Percentiles rank a stretch among this genome's conserved stretches.
Evolutionary conservation across 306 rosid genomes (phyloP).

Genomic region (Acacia confusa): DNA sequence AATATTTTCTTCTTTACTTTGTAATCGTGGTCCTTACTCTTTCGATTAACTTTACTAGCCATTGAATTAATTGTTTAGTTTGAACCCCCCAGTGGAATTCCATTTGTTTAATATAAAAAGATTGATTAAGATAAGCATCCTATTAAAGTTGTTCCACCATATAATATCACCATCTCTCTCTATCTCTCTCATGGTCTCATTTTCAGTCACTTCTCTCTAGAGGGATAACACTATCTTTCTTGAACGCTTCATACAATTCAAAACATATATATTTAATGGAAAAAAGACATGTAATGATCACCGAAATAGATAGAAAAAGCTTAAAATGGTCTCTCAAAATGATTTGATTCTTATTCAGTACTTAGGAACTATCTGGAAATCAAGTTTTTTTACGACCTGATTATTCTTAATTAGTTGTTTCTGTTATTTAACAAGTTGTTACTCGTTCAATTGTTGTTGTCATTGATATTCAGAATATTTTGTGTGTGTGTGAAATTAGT

Average conservation of each 20-base stretch:
- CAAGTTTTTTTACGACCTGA: no score
- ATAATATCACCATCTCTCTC: slow-evolving; percentile 26
- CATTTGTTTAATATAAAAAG: slow-evolving; percentile 47
- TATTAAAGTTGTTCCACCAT: slow-evolving; percentile 27
- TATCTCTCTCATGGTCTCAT: not conserved
- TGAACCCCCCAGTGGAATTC: slow-evolving; percentile 51
- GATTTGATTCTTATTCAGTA: no score
- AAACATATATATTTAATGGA: slow-evolving; percentile 4
- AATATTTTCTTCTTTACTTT: slow-evolving; percentile 1
- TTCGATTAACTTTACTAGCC: slow-evolving; percentile 53
- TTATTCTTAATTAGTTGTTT: no score
- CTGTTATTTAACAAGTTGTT: no score
- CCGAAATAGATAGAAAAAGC: no score
- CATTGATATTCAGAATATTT: no score
- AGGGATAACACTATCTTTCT: slow-evolving; percentile 57
- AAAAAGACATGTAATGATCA: not conserved
- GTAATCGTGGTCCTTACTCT: slow-evolving; percentile 23
- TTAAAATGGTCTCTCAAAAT: not conserved
- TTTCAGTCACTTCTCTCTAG: slow-evolving; percentile 34
- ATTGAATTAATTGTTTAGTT: slow-evolving; percentile 34
- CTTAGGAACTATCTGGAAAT: not conserved
- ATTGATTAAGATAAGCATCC: slow-evolving; percentile 59
- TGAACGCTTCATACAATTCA: slow-evolving; percentile 42
- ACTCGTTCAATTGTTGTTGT: no score
- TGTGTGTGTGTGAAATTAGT: no score